Conservation (phyloP, 768 basidiomycete species). For the Serpula lacrymans region DNA sequence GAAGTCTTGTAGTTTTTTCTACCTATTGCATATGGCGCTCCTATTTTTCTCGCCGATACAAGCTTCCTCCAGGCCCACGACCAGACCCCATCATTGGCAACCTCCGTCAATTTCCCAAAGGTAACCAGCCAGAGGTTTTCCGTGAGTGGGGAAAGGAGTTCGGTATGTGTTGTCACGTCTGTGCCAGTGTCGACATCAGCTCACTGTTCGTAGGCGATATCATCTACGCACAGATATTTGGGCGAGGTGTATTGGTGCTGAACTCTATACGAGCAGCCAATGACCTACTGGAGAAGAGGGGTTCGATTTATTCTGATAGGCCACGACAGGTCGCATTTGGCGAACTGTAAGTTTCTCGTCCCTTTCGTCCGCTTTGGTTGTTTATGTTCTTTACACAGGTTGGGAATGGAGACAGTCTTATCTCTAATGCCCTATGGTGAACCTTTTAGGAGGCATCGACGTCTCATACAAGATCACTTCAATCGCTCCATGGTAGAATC, state of each 20-base stretch:
- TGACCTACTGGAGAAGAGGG: slow-evolving; percentile 46
- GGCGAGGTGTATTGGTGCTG: slow-evolving; percentile 45
- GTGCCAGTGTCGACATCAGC: too few relatives aligned
- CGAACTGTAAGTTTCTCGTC: too few relatives aligned
- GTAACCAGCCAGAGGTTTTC: background rate
- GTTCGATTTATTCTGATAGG: slow-evolving; percentile 44
- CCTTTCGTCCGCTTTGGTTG: too few relatives aligned
- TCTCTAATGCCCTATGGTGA: slow-evolving; percentile 38
- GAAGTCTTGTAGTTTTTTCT: too few relatives aligned
- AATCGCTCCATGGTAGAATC: slow-evolving; percentile 19
- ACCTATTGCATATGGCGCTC: too few relatives aligned
- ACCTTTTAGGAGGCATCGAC: slow-evolving; percentile 35
- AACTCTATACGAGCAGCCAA: slow-evolving; percentile 38
- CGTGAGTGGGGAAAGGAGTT: background rate
- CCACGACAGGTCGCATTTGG: too few relatives aligned
- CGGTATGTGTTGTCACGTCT: too few relatives aligned
- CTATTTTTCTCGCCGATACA: too few relatives aligned
- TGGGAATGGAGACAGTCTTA: slow-evolving; percentile 47
- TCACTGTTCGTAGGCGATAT: slow-evolving; percentile 50
- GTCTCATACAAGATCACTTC: slow-evolving; percentile 37
- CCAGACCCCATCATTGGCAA: background rate
- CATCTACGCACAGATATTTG: slow-evolving; percentile 40
- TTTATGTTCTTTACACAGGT: too few relatives aligned
- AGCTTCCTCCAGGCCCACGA: slow-evolving; percentile 1
- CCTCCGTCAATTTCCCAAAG: background rate